Evolutionary conservation across 176 grass and related monocot genomes (phyloP).

Genomic region (Aegilops bicornis): DNA sequence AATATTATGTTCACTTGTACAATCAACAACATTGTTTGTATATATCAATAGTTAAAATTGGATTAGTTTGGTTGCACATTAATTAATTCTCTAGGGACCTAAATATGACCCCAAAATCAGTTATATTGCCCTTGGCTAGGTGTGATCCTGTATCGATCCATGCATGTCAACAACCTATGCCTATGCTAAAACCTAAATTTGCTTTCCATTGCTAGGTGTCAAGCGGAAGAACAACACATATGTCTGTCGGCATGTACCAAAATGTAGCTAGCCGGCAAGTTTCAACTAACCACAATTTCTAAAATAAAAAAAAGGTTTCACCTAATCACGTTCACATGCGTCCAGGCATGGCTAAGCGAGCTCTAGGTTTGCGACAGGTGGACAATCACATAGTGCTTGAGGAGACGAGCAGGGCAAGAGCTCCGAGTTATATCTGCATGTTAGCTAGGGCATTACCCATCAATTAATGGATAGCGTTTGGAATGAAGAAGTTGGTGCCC

Average conservation of each 20-base stretch:
- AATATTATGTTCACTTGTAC: no score
- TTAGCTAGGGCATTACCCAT: not conserved
- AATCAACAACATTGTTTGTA: no score
- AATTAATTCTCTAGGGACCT: no score
- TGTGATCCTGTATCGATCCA: not conserved
- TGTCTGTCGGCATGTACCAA: not conserved
- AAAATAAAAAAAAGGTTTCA: not conserved
- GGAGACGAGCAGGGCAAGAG: not conserved
- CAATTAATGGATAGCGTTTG: not conserved
- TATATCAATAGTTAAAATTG: no score
- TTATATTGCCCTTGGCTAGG: not conserved
- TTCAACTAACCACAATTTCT: conserved; percentile 1
- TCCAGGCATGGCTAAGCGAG: not conserved
- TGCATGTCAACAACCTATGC: not conserved
- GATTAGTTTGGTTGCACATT: no score
- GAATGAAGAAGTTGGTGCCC: conserved; percentile 31
- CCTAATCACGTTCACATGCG: conserved; percentile 18
- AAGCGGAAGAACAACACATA: conserved; percentile 3
- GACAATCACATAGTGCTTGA: not conserved
- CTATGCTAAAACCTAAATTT: not conserved
- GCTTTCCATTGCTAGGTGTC: not conserved
- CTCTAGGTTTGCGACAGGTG: not conserved
- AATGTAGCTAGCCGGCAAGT: not conserved
- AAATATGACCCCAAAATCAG: not conserved
- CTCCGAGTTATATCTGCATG: not conserved